Evolutionary conservation across 257 asterid species (phyloP), one percentile per base, ranked within the genome.

Genomic region (Nicotiana benthamiana): DNA sequence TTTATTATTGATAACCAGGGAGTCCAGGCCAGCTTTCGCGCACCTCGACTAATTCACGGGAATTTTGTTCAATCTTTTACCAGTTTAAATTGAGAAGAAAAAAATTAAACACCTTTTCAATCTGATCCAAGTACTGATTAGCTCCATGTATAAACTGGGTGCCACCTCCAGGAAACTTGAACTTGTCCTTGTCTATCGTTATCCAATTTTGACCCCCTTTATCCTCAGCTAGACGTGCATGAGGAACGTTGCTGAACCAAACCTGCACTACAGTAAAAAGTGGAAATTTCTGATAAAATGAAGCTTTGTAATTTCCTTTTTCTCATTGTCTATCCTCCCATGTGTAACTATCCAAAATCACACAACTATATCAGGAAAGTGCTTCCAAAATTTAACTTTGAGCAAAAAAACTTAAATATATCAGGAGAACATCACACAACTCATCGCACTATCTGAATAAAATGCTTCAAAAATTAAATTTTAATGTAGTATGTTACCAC

Each of bases 201-300:
- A 95, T 93, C 99, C 99, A 95, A 84, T 93, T 95, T 83, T 95
- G 97, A 57, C 99, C 98, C 67, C 98, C 99, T 83, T 93, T 95
- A 85, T 95, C 97, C 87, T 93, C 97, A 17, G 90, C 97, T 81
- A 95, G 86, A 79, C 96, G 92, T 26, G 99, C 92, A 79, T 93
- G 99, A 66, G 99, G 99, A 66, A 95, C 97, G 84, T 95, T 93
- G 89, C 96, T 92, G 88, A 93, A 95, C 99, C 98, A 95, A 61
- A 95, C 97, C 99, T 95, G 87, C 74, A 86, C 36, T 63, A 80
- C 1, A 63, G 75, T 48, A 22, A 82, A 7, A 79, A 24, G 57
- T 17, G 75, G 5, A 32, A 20, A 22, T 28, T 36, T 80, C 63
- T 66, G 13, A 77, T 12, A 53, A 34, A 12, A 20, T 17, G 18